Conservation (phyloP, 2,329 filamentous ascomycete species). For the Alternaria gansuensis region DNA sequence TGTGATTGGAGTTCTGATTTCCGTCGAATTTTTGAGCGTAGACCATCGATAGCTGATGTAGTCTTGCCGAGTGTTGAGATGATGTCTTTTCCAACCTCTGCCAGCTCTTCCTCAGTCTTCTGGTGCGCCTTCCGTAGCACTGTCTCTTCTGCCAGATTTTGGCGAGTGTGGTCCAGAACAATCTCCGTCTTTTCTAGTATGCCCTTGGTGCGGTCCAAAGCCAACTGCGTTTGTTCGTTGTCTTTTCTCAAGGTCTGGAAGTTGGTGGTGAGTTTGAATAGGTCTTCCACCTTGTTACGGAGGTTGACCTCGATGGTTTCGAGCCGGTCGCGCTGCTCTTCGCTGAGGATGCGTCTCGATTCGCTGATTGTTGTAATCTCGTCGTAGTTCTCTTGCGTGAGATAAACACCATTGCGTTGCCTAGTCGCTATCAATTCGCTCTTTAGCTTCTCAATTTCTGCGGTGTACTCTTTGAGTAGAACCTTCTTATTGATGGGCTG, state of each 20-base stretch:
- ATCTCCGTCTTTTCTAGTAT: slow-evolving; percentile 88
- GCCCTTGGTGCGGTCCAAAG: slow-evolving; percentile 80
- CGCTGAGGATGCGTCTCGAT: slow-evolving; percentile 86
- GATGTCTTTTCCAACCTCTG: slow-evolving; percentile 75
- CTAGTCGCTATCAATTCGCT: slow-evolving; percentile 91
- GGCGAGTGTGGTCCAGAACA: slow-evolving; percentile 78
- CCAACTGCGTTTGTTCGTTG: slow-evolving; percentile 76
- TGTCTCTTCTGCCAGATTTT: slow-evolving; percentile 80
- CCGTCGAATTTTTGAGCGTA: slow-evolving; percentile 86
- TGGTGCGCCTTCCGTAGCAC: slow-evolving; percentile 83
- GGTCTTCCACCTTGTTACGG: slow-evolving; percentile 90
- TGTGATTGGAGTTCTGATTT: slow-evolving; percentile 82
- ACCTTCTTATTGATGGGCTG: slow-evolving; percentile 93
- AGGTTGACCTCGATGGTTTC: slow-evolving; percentile 91
- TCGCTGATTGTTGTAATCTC: slow-evolving; percentile 92
- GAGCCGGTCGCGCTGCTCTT: slow-evolving; percentile 91
- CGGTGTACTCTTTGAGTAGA: slow-evolving; percentile 85
- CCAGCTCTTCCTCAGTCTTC: slow-evolving; percentile 80
- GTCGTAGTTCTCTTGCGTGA: slow-evolving; percentile 88
- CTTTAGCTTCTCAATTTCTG: slow-evolving; percentile 93
- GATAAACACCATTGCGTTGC: slow-evolving; percentile 93
- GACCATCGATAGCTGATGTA: slow-evolving; percentile 78
- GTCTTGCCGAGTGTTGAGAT: slow-evolving; percentile 80
- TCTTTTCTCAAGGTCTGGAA: slow-evolving; percentile 92
- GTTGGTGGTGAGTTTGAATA: slow-evolving; percentile 84